Evolutionary conservation across 139 green algal genomes (phyloP), one percentile per base, ranked within the genome.

Genomic region (Coelastrella sp.): DNA sequence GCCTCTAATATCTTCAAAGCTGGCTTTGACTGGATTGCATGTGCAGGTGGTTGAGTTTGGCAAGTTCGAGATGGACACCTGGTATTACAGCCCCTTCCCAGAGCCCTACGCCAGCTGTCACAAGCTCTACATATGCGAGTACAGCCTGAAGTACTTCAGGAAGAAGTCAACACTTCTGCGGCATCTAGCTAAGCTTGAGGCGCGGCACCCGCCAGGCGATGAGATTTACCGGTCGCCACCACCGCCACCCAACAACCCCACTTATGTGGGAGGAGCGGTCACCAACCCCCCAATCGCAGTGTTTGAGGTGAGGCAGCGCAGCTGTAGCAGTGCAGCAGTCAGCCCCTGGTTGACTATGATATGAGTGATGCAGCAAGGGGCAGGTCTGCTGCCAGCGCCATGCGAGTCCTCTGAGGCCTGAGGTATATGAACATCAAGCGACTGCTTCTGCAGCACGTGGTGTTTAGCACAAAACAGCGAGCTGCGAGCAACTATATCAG

Each of bases 81-180:
- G 98, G 98, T 99, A 99, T 95, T 99, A 98, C 91, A 98, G 96
- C 20, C 98, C 98, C 7, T 98, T 99, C 89, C 98, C 98, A 10
- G 91, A 98, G 92, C 96, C 99, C 22, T 99, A 98, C 93, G 97
- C 99, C 84, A 97, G 94, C 78, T 95, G 98, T 79, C 87, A 96
- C 79, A 97, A 98, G 95, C 95, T 99, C 78, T 98, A 97, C 92
- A 89, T 99, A 20, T 99, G 97, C 93, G 96, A 99, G 92, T 98
- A 95, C 93, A 97, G 96, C 58, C 95, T 99, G 74, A 96, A 95
- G 87, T 98, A 97, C 92, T 96, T 98, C 76, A 92, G 94, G n/a
- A 94, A 96, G 84, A 96, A 97, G 82, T 91, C 96, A 12, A 94
- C 97, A 63, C 97, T 99, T 89, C 93, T 99, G 82, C 93, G 96